Evolutionary conservation across 108 stramenopile genomes (phyloP).

Genomic region (Nannochloropsis salina): DNA sequence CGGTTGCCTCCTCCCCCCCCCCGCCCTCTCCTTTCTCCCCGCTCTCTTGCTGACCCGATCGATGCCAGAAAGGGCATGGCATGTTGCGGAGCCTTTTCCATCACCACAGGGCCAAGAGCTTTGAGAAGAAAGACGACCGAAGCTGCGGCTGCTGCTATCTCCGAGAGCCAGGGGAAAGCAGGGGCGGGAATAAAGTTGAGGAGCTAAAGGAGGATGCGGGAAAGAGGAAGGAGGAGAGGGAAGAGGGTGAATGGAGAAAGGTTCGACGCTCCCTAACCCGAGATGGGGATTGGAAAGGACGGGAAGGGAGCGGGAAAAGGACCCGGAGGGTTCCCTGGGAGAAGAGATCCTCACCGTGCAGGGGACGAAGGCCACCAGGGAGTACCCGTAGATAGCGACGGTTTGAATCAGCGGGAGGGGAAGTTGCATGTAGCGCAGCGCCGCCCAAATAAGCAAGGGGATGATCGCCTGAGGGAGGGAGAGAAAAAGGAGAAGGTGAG

Average conservation of each 20-base stretch:
- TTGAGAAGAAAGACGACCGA: background rate
- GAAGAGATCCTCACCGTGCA: background rate
- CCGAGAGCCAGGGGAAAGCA: background rate
- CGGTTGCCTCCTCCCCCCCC: background rate
- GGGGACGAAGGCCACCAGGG: background rate
- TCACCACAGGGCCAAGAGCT: background rate
- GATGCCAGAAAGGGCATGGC: background rate
- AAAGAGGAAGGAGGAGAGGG: background rate
- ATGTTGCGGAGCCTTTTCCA: background rate
- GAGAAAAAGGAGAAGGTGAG: background rate
- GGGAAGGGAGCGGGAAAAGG: background rate
- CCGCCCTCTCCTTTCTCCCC: background rate
- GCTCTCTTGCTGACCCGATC: background rate
- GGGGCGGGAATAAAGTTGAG: background rate
- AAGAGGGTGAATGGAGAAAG: background rate
- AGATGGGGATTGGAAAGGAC: background rate
- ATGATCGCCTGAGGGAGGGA: background rate
- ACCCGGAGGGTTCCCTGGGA: background rate
- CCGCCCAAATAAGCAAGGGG: background rate
- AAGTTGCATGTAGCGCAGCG: background rate
- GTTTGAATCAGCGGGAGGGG: background rate
- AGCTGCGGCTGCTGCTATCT: background rate
- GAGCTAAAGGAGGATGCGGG: background rate
- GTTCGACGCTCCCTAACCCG: too few species aligned
- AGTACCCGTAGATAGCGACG: background rate